These are phyloP conservation scores for Eucalyptus globulus DNA, from an alignment of 345 rosid species.

Conservation along the genomic window DNA sequence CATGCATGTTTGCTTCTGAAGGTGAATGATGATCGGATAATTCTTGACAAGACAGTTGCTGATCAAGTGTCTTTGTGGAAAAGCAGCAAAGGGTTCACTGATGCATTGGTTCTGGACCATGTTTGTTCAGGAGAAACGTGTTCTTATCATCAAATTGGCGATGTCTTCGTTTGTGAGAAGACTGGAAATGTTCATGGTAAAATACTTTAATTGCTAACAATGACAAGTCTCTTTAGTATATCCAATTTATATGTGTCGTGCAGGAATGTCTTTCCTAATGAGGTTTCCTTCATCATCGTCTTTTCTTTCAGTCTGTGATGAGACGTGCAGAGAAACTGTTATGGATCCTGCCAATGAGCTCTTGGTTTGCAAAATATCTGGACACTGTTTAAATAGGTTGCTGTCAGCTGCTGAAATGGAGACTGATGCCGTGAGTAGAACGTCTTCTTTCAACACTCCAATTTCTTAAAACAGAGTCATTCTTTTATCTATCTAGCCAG, in stretches of 20 bases:
- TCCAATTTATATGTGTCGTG: not conserved
- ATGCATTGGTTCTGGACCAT: conserved; percentile 45
- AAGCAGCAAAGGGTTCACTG: conserved; percentile 54
- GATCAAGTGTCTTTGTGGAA: conserved; percentile 78
- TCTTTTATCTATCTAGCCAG: not conserved
- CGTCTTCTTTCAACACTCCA: not conserved
- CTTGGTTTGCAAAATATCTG: conserved; percentile 78
- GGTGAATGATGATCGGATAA: conserved; percentile 71
- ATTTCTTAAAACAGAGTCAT: not conserved
- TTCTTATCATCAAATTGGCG: conserved; percentile 70
- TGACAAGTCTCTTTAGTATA: not conserved
- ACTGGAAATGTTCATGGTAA: conserved; percentile 88
- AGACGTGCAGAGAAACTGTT: conserved; percentile 69
- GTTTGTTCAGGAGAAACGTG: conserved; percentile 75
- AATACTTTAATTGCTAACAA: not conserved
- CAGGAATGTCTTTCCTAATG: not conserved
- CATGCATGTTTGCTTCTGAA: not conserved
- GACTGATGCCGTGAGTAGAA: conserved; percentile 23
- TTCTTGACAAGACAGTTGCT: conserved; percentile 81
- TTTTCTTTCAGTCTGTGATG: conserved; percentile 64
- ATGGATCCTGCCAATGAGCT: conserved; percentile 51
- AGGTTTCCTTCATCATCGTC: not conserved
- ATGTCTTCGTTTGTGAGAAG: conserved; percentile 86
- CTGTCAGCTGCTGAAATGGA: conserved; percentile 47
- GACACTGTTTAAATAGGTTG: conserved; percentile 59